Evolutionary conservation across 768 basidiomycete genomes (phyloP).

Genomic region (Dendrothele bispora): DNA sequence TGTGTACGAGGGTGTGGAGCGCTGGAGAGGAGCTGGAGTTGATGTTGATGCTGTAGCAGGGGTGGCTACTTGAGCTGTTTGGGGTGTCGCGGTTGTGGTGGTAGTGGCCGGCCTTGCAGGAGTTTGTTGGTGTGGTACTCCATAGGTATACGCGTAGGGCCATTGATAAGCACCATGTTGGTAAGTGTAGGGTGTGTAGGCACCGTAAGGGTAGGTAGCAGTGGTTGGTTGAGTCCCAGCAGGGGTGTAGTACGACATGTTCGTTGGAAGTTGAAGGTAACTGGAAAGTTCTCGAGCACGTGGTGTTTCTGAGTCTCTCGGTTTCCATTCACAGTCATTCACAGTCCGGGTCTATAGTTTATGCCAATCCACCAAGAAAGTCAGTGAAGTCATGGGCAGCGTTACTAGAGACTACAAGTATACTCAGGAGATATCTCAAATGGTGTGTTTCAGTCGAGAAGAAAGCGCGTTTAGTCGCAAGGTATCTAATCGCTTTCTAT

Average conservation of each 20-base stretch:
- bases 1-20: slow-evolving; percentile 49
- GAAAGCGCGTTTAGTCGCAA: too few relatives aligned
- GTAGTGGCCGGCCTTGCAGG: slow-evolving; percentile 23
- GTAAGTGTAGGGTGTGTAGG: slow-evolving; percentile 48
- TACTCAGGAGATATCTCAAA: slow-evolving; percentile 89
- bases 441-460: slow-evolving; percentile 48
- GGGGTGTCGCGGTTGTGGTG: slow-evolving; percentile 27
- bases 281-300: too few relatives aligned
- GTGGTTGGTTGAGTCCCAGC: slow-evolving; percentile 32
- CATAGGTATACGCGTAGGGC: slow-evolving; percentile 72
- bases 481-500: too few relatives aligned
- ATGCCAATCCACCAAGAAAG: too few relatives aligned
- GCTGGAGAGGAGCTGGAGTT: slow-evolving; percentile 26
- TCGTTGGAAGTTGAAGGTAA: not conserved
- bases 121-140: slow-evolving; percentile 36
- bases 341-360: too few relatives aligned
- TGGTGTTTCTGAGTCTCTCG: too few relatives aligned
- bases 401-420: slow-evolving; percentile 76
- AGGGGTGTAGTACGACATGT: slow-evolving; percentile 13
- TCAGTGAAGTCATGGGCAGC: slow-evolving; percentile 13
- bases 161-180: slow-evolving; percentile 50
- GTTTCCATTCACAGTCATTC: too few relatives aligned
- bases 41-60: slow-evolving; percentile 28
- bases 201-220: slow-evolving; percentile 64
- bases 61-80: slow-evolving; percentile 25